phyloP scores from a whole-genome alignment of 257 asterid species.

The Ilex asprella region DNA sequence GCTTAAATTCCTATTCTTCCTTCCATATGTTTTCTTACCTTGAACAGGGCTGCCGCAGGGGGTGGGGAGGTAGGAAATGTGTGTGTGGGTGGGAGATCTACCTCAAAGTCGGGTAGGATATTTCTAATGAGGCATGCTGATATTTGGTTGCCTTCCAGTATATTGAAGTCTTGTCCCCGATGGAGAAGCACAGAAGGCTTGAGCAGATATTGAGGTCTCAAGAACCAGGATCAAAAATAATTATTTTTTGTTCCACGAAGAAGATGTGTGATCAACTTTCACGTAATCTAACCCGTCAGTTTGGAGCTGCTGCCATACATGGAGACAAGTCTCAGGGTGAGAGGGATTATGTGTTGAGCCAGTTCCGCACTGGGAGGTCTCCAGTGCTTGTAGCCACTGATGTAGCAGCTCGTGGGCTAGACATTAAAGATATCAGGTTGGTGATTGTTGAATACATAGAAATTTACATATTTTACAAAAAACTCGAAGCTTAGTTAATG shows the following conservation, averaged over 20 bases:
- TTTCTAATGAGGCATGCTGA: too few relatives aligned
- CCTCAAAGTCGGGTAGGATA: too few relatives aligned
- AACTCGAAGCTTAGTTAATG: too few relatives aligned
- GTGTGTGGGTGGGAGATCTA: too few relatives aligned
- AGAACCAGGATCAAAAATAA: constrained; percentile 91
- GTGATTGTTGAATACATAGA: constrained; percentile 6
- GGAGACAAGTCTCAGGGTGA: constrained; percentile 97
- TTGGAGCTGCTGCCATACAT: constrained; percentile 95
- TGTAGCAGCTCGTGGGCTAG: constrained; percentile 99
- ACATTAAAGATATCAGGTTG: constrained; percentile 93
- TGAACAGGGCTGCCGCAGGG: too few relatives aligned
- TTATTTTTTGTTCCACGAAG: constrained; percentile 93
- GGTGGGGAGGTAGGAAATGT: too few relatives aligned
- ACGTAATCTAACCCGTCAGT: constrained; percentile 52
- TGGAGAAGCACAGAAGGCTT: constrained; percentile 78
- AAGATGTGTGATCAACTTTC: constrained; percentile 92
- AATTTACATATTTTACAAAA: too few relatives aligned
- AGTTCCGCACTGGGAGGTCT: constrained; percentile 79
- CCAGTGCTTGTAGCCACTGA: constrained; percentile 97
- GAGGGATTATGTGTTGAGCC: constrained; percentile 84
- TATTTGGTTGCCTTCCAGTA: constrained; percentile 15
- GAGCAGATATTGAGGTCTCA: constrained; percentile 93
- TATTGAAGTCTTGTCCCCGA: constrained; percentile 62
- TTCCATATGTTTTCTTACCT: neutral
- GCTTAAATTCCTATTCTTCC: neutral